phyloP scores from a whole-genome alignment of 179 eudicot species.

The Silene noctiflora region DNA sequence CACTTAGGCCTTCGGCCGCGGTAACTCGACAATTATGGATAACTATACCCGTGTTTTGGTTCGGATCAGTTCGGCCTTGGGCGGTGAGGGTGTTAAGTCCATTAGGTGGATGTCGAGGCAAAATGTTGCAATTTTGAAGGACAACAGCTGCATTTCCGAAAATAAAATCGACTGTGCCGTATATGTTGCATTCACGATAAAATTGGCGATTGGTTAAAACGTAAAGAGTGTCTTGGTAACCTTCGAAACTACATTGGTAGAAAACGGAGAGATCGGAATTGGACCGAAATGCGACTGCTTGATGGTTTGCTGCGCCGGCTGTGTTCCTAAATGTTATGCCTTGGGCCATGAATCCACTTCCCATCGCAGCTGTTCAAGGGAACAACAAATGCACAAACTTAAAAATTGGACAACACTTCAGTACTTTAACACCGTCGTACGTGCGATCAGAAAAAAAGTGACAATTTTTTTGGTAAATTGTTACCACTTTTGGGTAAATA shows the following conservation, averaged over 20 bases:
- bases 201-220: slow-evolving; percentile 38
- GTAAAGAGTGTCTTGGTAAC: slow-evolving; percentile 44
- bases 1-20: slow-evolving; percentile 21
- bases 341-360: slow-evolving; percentile 34
- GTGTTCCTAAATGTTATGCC: slow-evolving; percentile 38
- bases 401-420: background rate
- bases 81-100: slow-evolving; percentile 36
- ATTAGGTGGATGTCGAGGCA: slow-evolving; percentile 23
- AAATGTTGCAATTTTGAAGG: slow-evolving; percentile 35
- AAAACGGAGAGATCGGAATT: slow-evolving; percentile 38
- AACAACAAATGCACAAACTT: background rate
- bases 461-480: too few species aligned
- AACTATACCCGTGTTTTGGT: slow-evolving; percentile 41
- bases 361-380: slow-evolving; percentile 20
- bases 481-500: too few species aligned
- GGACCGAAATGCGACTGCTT: slow-evolving; percentile 41
- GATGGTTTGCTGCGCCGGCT: slow-evolving; percentile 42
- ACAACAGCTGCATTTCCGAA: slow-evolving; percentile 41
- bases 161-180: slow-evolving; percentile 38
- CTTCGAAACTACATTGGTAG: slow-evolving; percentile 39
- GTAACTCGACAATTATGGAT: slow-evolving; percentile 33
- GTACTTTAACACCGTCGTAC: too few species aligned
- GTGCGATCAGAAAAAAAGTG: too few species aligned
- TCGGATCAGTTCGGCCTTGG: slow-evolving; percentile 38
- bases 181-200: slow-evolving; percentile 36